phyloP scores from a whole-genome alignment of 2,329 filamentous ascomycete genomes.

The Phaeosphaeriaceae sp. region DNA sequence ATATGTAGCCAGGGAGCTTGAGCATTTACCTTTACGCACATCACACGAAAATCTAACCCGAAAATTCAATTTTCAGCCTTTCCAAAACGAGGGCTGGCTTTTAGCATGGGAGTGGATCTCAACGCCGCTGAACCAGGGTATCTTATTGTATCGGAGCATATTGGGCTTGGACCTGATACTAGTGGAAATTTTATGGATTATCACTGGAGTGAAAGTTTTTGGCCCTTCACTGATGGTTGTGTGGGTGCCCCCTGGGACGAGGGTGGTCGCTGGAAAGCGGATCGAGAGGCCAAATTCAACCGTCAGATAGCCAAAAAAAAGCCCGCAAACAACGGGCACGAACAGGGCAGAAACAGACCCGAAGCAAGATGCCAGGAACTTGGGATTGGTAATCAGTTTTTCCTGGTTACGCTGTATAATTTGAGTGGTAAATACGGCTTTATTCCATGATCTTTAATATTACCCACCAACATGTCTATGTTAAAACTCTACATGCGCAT shows the following conservation, averaged over 20 bases:
- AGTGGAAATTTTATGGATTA: too few species aligned
- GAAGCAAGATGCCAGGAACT: conserved; percentile 15
- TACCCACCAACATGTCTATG: too few species aligned
- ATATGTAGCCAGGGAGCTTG: too few species aligned
- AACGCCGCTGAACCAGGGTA: conserved; percentile 3
- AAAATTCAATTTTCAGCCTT: conserved; percentile 2
- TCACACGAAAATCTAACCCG: too few species aligned
- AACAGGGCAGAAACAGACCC: conserved; percentile 4
- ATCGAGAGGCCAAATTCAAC: background rate
- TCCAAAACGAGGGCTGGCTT: background rate
- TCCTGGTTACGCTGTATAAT: background rate
- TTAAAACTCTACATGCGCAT: too few species aligned
- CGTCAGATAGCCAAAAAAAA: conserved; percentile 12
- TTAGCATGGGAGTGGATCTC: conserved; percentile 7
- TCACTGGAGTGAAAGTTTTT: too few species aligned
- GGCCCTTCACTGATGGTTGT: too few species aligned
- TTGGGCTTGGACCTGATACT: background rate
- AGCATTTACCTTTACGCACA: too few species aligned
- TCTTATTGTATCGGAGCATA: conserved; percentile 9
- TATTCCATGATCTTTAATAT: background rate
- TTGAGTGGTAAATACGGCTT: background rate
- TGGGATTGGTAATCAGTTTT: conserved; percentile 13
- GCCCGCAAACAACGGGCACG: conserved; percentile 15
- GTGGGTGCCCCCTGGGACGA: too few species aligned
- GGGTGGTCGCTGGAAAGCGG: background rate